phyloP scores from a whole-genome alignment of 23 red algal species.

The Rhodosorus marinus region DNA sequence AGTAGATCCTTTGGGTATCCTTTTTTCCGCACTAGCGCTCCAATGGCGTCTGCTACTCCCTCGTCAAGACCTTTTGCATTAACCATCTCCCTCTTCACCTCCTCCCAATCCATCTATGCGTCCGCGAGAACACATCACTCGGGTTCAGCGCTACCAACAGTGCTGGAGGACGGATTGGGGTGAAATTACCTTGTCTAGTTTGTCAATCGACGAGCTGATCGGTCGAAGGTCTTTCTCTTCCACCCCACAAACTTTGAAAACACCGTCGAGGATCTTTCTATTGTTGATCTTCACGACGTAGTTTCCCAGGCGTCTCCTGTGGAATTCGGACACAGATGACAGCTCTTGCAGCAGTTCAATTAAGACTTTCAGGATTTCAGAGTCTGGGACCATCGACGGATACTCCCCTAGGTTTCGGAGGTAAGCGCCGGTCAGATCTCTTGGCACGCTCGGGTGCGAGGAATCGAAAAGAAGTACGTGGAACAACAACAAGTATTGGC shows the following conservation, averaged over 20 bases:
- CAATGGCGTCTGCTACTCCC: constrained; percentile 47
- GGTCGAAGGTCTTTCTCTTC: constrained; percentile 52
- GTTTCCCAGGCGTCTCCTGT: constrained; percentile 17
- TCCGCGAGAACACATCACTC: too few species aligned
- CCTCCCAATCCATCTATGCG: constrained; percentile 49
- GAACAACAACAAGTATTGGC: not conserved
- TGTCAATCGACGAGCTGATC: constrained; percentile 89
- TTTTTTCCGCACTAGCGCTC: constrained; percentile 21
- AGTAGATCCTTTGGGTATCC: constrained; percentile 36
- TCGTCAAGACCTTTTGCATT: constrained; percentile 56
- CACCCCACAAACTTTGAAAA: constrained; percentile 83
- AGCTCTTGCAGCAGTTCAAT: constrained; percentile 78
- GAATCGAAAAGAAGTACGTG: not conserved
- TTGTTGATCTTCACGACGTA: constrained; percentile 83
- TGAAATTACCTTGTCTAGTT: constrained; percentile 94
- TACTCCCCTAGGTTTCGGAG: too few species aligned
- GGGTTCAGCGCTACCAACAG: too few species aligned
- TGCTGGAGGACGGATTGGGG: too few species aligned
- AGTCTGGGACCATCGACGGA: constrained; percentile 52
- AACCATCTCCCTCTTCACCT: constrained; percentile 77
- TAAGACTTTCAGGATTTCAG: constrained; percentile 81
- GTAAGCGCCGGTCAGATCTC: too few species aligned
- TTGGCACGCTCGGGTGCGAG: not conserved
- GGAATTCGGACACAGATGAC: constrained; percentile 28
- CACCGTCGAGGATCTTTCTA: constrained; percentile 57